Evolutionary conservation across 192 early-diverging fungal species (phyloP).

Genomic region (Ramicandelaber brevisporus): DNA sequence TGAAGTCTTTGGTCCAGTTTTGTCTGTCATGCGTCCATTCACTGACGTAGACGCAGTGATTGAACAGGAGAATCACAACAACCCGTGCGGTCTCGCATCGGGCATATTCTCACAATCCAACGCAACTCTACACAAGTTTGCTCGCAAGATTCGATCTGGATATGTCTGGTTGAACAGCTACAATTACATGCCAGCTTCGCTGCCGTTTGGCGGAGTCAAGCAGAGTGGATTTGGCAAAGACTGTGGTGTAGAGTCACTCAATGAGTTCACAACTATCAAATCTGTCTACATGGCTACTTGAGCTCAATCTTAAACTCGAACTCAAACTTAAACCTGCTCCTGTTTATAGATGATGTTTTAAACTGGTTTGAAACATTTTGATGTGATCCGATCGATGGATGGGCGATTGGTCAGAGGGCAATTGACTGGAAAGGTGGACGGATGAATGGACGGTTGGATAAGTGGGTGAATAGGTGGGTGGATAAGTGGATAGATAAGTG

Average conservation of each 20-base stretch:
- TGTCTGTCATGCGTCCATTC: conserved; percentile 23
- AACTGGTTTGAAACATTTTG: too few species aligned
- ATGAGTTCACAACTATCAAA: conserved; percentile 16
- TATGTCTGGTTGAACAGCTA: conserved; percentile 33
- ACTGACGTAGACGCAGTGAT: conserved; percentile 19
- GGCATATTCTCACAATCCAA: conserved; percentile 21
- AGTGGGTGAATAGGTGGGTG: too few species aligned
- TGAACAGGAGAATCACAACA: conserved; percentile 16
- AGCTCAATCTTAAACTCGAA: background rate
- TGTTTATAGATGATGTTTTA: too few species aligned
- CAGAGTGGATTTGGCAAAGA: conserved; percentile 31
- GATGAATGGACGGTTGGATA: too few species aligned
- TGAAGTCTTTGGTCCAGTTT: conserved; percentile 33
- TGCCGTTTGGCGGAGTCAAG: conserved; percentile 34
- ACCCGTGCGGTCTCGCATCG: conserved; percentile 22
- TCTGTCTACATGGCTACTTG: conserved; percentile 5
- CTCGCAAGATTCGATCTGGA: conserved; percentile 16
- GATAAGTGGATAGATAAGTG: too few species aligned
- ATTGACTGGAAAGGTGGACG: too few species aligned
- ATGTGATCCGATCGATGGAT: too few species aligned
- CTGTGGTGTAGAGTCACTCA: conserved; percentile 21
- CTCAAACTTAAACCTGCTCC: too few species aligned
- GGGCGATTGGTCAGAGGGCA: too few species aligned
- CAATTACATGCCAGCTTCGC: conserved; percentile 20
- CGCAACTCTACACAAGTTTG: conserved; percentile 12